A percentile compares a stretch with the other conserved stretches of the same genome.
Conservation (phyloP, 1,284 basidiomycete genomes). For the Marasmius fiardii region DNA sequence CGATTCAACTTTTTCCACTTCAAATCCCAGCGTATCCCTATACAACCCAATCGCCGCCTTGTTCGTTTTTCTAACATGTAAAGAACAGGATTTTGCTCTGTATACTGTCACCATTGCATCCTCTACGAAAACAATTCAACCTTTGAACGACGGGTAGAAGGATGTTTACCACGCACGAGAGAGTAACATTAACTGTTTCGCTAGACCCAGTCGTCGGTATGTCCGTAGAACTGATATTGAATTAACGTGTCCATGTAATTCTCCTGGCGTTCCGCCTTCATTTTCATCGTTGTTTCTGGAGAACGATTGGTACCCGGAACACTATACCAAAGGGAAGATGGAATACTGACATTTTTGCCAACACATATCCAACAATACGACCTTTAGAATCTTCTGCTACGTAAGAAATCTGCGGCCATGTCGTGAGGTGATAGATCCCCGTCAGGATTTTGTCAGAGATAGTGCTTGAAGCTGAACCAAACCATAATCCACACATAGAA, state of each 20-base stretch:
- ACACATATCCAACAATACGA: constrained; percentile 90
- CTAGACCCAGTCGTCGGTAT: constrained; percentile 82
- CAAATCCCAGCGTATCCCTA: constrained; percentile 80
- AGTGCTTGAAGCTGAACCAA: not conserved
- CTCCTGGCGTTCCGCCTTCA: constrained; percentile 52
- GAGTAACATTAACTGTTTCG: constrained; percentile 85
- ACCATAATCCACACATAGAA: constrained; percentile 70
- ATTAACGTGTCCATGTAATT: constrained; percentile 82
- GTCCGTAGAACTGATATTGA: constrained; percentile 87
- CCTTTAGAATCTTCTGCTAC: constrained; percentile 91
- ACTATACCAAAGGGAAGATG: constrained; percentile 5
- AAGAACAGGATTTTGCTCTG: constrained; percentile 71
- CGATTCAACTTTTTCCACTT: constrained; percentile 71
- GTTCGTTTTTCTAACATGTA: constrained; percentile 89
- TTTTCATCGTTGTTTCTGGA: constrained; percentile 35
- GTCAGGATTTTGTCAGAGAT: not conserved
- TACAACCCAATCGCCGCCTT: constrained; percentile 82
- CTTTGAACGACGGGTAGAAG: constrained; percentile 4
- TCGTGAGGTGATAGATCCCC: constrained; percentile 89
- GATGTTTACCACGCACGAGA: constrained; percentile 56
- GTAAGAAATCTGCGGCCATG: constrained; percentile 93
- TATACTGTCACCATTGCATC: constrained; percentile 86
- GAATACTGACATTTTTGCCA: constrained; percentile 82
- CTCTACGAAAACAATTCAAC: constrained; percentile 42
- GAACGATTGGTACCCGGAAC: too few species aligned